Percentiles rank a stretch among this genome's conserved stretches.
phyloP scores from a whole-genome alignment of 768 basidiomycete genomes.

The Trametes punicea region DNA sequence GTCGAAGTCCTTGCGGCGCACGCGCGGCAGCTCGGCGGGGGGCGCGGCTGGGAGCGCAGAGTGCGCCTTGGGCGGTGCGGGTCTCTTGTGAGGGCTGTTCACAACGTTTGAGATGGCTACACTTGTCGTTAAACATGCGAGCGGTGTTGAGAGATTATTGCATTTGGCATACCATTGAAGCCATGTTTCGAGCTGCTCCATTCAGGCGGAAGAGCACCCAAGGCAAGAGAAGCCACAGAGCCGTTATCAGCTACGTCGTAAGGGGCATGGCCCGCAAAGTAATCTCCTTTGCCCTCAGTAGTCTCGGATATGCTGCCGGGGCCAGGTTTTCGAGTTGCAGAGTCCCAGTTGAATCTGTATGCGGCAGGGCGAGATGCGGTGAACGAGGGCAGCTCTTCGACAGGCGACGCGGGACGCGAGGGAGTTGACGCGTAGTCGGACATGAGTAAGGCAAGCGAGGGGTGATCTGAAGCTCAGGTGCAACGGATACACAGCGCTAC shows the following conservation, averaged over 20 bases:
- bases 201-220: slow-evolving; percentile 51
- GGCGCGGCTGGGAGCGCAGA: slow-evolving; percentile 70
- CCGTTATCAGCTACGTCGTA: slow-evolving; percentile 42
- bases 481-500: neutral
- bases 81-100: slow-evolving; percentile 82
- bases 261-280: slow-evolving; percentile 43
- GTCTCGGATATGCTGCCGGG: slow-evolving; percentile 74
- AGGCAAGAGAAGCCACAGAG: slow-evolving; percentile 46
- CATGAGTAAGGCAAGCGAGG: slow-evolving; percentile 23
- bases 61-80: slow-evolving; percentile 86
- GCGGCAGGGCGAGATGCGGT: slow-evolving; percentile 44
- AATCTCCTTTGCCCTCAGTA: slow-evolving; percentile 63
- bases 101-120: slow-evolving; percentile 92
- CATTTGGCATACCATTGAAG: slow-evolving; percentile 69
- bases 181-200: slow-evolving; percentile 85
- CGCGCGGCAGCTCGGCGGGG: slow-evolving; percentile 74
- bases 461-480: neutral
- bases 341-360: slow-evolving; percentile 78
- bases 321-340: slow-evolving; percentile 47
- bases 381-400: slow-evolving; percentile 42
- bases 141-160: neutral
- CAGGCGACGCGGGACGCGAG: slow-evolving; percentile 57
- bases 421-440: slow-evolving; percentile 48
- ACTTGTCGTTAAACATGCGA: slow-evolving; percentile 8
- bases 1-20: slow-evolving; percentile 81